A percentile compares a stretch with the other conserved stretches of the same genome.
phyloP scores from a whole-genome alignment of 495 filamentous ascomycete genomes.

The Neurospora hispaniola region DNA sequence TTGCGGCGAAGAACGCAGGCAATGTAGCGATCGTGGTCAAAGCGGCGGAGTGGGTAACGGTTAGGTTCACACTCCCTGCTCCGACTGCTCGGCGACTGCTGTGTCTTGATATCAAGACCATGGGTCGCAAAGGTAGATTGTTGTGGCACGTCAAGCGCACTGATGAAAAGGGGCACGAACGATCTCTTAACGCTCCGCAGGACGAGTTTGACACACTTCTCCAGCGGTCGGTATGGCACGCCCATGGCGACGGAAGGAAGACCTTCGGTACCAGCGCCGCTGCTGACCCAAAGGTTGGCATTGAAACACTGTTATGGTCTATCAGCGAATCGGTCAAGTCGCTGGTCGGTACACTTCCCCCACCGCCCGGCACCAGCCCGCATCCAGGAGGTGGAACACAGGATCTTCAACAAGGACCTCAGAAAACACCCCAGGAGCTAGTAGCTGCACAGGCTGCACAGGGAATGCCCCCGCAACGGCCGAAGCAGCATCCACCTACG shows the following conservation, averaged over 20 bases:
- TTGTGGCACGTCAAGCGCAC: constrained; percentile 34
- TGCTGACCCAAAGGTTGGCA: constrained; percentile 20
- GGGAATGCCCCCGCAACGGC: neutral
- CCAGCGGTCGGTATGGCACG: constrained; percentile 24
- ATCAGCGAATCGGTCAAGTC: constrained; percentile 23
- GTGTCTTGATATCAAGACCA: constrained; percentile 28
- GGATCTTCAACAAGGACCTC: neutral
- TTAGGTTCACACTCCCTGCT: constrained; percentile 33
- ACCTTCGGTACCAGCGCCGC: constrained; percentile 24
- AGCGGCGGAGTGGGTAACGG: constrained; percentile 36
- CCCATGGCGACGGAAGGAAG: constrained; percentile 20
- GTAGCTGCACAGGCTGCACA: neutral
- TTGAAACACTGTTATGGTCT: constrained; percentile 18
- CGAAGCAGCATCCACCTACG: neutral
- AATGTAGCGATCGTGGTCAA: constrained; percentile 30
- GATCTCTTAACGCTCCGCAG: constrained; percentile 8
- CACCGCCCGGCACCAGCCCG: neutral
- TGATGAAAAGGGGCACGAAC: neutral
- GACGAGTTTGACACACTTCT: constrained; percentile 34
- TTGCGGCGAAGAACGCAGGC: constrained; percentile 23
- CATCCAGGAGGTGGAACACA: neutral
- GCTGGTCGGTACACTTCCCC: constrained; percentile 13
- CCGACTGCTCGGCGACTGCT: constrained; percentile 15
- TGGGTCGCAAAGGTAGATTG: constrained; percentile 19
- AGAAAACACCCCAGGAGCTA: neutral